A percentile compares a stretch with the other conserved stretches of the same genome.
phyloP scores from a whole-genome alignment of 352 stramenopile species.

The Phytophthora pluvialis region DNA sequence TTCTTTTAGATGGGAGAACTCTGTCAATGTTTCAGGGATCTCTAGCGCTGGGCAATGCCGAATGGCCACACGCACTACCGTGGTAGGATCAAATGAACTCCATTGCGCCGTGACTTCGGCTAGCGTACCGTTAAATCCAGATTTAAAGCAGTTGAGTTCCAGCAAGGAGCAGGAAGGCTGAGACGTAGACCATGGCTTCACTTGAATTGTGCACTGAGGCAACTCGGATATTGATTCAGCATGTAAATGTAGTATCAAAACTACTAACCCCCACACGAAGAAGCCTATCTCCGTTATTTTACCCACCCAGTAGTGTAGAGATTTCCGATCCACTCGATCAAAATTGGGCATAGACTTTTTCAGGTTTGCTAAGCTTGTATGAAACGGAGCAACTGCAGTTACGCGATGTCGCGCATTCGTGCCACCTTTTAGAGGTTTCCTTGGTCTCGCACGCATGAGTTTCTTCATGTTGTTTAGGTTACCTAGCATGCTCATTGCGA shows the following conservation, averaged over 20 bases:
- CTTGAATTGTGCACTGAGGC: constrained; percentile 38
- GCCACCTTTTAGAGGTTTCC: background rate
- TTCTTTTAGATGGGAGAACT: constrained; percentile 22
- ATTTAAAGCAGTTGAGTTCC: constrained; percentile 40
- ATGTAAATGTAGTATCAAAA: constrained; percentile 40
- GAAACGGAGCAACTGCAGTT: constrained; percentile 29
- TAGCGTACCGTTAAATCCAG: constrained; percentile 11
- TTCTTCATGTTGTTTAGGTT: constrained; percentile 49
- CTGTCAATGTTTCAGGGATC: constrained; percentile 25
- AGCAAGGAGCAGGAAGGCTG: constrained; percentile 49
- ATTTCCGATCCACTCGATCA: background rate
- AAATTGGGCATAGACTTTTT: constrained; percentile 9
- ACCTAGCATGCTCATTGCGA: constrained; percentile 37
- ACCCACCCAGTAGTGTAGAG: constrained; percentile 18
- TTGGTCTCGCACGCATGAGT: constrained; percentile 22
- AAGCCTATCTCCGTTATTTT: constrained; percentile 31
- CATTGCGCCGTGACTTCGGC: constrained; percentile 15
- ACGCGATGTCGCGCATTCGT: constrained; percentile 7
- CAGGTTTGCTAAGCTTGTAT: constrained; percentile 12
- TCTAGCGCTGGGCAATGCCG: constrained; percentile 40
- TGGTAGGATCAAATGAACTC: constrained; percentile 24
- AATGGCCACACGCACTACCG: constrained; percentile 31
- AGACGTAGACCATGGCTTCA: constrained; percentile 41
- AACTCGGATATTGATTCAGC: constrained; percentile 13
- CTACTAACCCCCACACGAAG: constrained; percentile 34